Evolutionary conservation across 1,284 basidiomycete genomes (phyloP), one percentile per base, ranked within the genome.

Genomic region (Fomitopsis palustris): DNA sequence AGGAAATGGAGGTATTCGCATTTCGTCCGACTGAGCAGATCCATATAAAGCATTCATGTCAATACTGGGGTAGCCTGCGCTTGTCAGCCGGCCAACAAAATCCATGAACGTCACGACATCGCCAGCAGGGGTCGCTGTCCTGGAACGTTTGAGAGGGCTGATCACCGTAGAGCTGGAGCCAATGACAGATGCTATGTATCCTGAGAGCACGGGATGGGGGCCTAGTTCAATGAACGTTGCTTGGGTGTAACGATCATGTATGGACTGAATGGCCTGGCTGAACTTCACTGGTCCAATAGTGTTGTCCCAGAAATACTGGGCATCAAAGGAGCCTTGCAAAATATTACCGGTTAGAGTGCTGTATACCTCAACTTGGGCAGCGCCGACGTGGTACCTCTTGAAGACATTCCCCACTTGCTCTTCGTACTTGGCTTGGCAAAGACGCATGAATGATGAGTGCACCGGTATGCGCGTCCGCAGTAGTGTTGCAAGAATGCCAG

Each of bases 261-360:
- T 49, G 4, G 60, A 57, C 4, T 54, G 35, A 9, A 73, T 59
- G 4, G 72, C 68, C 0, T 66, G 77, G 0, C 63, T 61, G 64
- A 78, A 77, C 7, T 53, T 55, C 10, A 78, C 76, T 1, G 74
- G 70, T 0, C 65, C 56, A 8, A 70, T 66, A 7, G 69, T 69
- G 55, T 69, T 72, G 7, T 66, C 56, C 77, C 77, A 78, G 52
- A 71, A 73, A 58, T 78, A 78, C 16, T 75, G 61, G 12, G 67
- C 63, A 12, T 66, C 62, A 52, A 67, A 70, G 1, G 57, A 33
- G 6, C 43, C 33, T 14, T 58, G 53, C 38, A 65, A 58, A 60
- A 67, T 25, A 45, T 59, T 31, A 64, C 69, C 71, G n/a, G 67
- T 68, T n/a, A 61, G 52, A 2, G 69, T 69, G 2, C 71, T 72